Conservation (phyloP, 2,329 filamentous ascomycete species). For the Apiospora aurea region DNA sequence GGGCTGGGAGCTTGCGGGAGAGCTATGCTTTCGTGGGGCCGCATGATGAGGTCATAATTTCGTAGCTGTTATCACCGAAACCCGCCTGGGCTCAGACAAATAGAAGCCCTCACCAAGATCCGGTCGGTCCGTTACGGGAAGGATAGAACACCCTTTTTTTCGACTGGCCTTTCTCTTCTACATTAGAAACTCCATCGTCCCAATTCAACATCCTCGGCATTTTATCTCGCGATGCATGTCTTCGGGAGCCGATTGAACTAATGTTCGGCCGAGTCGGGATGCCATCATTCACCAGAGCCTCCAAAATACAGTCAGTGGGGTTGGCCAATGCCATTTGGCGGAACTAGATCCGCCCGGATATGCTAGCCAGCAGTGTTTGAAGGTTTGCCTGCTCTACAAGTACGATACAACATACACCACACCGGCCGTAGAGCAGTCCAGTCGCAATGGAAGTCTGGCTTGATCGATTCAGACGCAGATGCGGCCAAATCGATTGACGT, state of each 20-base stretch:
- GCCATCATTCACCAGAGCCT: background rate
- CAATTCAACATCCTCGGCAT: background rate
- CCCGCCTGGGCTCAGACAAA: background rate
- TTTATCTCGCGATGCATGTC: background rate
- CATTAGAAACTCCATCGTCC: background rate
- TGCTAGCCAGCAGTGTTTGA: background rate
- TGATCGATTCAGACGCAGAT: background rate
- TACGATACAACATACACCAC: background rate
- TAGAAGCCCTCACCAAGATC: background rate
- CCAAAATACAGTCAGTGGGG: background rate
- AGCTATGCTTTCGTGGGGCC: conserved; percentile 16
- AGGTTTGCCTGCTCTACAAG: no score
- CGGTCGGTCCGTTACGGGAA: background rate
- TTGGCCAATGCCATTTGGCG: background rate
- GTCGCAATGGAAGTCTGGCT: no score
- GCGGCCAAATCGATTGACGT: background rate
- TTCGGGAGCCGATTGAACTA: background rate
- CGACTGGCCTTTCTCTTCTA: background rate
- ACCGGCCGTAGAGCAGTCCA: background rate
- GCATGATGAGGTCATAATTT: conserved; percentile 22
- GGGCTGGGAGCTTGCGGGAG: background rate
- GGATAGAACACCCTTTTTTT: background rate
- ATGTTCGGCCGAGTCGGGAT: background rate
- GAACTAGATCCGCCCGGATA: background rate
- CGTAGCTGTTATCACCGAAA: background rate